Percentiles rank a stretch among this genome's conserved stretches.
These are phyloP conservation scores for Sphagnum tenellum DNA, from an alignment of 225 moss, liverwort and hornwort genomes.

Conservation along the genomic window DNA sequence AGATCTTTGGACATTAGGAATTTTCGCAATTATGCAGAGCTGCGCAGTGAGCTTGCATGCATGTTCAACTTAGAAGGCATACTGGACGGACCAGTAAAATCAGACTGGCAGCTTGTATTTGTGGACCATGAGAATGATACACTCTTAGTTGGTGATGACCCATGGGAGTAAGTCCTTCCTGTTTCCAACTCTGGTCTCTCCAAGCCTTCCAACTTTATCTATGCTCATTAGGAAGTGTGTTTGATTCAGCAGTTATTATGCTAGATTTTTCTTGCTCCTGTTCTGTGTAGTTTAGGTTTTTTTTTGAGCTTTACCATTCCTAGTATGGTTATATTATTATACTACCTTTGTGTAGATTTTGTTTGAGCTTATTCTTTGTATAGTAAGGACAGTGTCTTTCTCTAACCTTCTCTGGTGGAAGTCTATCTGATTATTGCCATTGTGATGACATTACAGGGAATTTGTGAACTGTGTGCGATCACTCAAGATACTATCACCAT, in stretches of 20 bases:
- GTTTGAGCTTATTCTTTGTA: too few species aligned
- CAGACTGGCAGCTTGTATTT: slow-evolving; percentile 85
- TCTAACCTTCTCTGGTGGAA: too few species aligned
- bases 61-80: slow-evolving; percentile 78
- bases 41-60: slow-evolving; percentile 64
- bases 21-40: slow-evolving; percentile 68
- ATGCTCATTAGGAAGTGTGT: too few species aligned
- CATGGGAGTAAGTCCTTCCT: slow-evolving; percentile 83
- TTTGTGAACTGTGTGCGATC: slow-evolving; percentile 91
- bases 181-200: not conserved
- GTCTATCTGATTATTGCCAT: slow-evolving; percentile 6
- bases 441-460: slow-evolving; percentile 41
- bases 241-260: too few species aligned
- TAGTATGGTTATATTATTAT: not conserved
- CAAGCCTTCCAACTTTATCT: too few species aligned
- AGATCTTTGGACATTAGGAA: slow-evolving; percentile 84
- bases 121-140: slow-evolving; percentile 88
- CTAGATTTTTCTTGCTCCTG: not conserved
- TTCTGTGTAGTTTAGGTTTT: not conserved
- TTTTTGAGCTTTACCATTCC: not conserved
- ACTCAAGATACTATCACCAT: slow-evolving; percentile 85
- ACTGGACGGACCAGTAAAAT: slow-evolving; percentile 74
- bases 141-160: slow-evolving; percentile 90
- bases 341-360: not conserved
- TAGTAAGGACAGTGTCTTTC: too few species aligned